Evolutionary conservation across 352 stramenopile species (phyloP).

Genomic region (Globisporangium solare): DNA sequence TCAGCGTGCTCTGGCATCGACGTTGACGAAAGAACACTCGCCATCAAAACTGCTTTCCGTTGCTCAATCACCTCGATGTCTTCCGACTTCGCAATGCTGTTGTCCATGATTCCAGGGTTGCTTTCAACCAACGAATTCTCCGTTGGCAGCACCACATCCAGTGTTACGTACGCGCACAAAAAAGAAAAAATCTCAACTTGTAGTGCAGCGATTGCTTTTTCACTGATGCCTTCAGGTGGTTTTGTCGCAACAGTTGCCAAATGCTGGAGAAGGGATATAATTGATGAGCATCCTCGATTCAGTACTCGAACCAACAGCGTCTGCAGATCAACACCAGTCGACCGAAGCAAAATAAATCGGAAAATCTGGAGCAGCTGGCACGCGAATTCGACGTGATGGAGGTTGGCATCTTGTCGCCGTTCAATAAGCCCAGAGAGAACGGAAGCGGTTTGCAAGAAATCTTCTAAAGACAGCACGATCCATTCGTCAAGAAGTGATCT

Average conservation of each 20-base stretch:
- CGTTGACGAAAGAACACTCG: conserved; percentile 28
- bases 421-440: conserved; percentile 25
- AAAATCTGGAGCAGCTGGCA: conserved; percentile 33
- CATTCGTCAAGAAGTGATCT: conserved; percentile 43
- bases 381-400: conserved; percentile 11
- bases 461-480: conserved; percentile 41
- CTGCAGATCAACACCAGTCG: conserved; percentile 38
- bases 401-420: not conserved
- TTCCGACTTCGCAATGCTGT: conserved; percentile 14
- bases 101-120: not conserved
- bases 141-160: conserved; percentile 29
- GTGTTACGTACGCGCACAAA: conserved; percentile 29
- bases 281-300: conserved; percentile 18
- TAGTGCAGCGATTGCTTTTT: conserved; percentile 10
- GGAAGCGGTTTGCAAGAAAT: conserved; percentile 35
- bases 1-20: conserved; percentile 30
- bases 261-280: conserved; percentile 24
- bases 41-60: conserved; percentile 49
- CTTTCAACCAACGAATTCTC: conserved; percentile 13
- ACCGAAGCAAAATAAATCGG: conserved; percentile 28
- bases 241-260: conserved; percentile 3
- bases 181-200: conserved; percentile 23
- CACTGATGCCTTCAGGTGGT: not conserved
- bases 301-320: conserved; percentile 32
- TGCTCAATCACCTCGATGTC: conserved; percentile 54